A percentile compares a stretch with the other conserved stretches of the same genome.
Conservation (phyloP, 345 rosid genomes). For the Eucalyptus curtisii region DNA sequence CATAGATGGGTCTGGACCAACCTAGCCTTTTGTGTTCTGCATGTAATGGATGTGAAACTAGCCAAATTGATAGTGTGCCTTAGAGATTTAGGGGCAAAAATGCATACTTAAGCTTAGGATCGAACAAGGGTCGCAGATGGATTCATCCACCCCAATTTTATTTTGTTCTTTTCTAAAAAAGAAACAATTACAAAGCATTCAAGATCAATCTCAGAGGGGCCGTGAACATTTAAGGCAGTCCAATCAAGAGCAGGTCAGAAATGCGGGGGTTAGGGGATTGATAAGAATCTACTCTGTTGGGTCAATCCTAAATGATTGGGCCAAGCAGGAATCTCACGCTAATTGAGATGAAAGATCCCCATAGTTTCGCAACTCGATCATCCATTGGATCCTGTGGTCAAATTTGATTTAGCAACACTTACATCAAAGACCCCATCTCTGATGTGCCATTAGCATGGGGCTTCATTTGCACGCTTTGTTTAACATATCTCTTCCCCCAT, state of each 20-base stretch:
- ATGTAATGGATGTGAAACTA: neutral
- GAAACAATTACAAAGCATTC: neutral
- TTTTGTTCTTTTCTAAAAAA: neutral
- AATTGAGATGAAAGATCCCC: neutral
- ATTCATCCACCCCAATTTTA: neutral
- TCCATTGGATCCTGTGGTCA: neutral
- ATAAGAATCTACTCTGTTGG: neutral
- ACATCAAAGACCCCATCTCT: neutral
- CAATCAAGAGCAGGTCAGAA: neutral
- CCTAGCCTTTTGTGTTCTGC: neutral
- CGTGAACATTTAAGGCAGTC: neutral
- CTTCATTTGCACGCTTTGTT: neutral
- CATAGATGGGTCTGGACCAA: neutral
- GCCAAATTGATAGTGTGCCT: neutral
- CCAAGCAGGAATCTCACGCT: neutral
- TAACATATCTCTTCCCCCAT: neutral
- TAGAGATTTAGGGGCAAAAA: neutral
- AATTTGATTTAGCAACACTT: neutral
- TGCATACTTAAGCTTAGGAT: neutral
- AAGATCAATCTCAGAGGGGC: neutral
- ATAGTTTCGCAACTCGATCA: neutral
- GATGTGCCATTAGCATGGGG: neutral
- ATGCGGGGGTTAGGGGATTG: neutral
- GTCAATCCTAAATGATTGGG: neutral
- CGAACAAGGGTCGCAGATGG: neutral